These are phyloP conservation scores for Cryphonectria carpinicola DNA, from an alignment of 2,329 filamentous ascomycete genomes.

Conservation along the genomic window DNA sequence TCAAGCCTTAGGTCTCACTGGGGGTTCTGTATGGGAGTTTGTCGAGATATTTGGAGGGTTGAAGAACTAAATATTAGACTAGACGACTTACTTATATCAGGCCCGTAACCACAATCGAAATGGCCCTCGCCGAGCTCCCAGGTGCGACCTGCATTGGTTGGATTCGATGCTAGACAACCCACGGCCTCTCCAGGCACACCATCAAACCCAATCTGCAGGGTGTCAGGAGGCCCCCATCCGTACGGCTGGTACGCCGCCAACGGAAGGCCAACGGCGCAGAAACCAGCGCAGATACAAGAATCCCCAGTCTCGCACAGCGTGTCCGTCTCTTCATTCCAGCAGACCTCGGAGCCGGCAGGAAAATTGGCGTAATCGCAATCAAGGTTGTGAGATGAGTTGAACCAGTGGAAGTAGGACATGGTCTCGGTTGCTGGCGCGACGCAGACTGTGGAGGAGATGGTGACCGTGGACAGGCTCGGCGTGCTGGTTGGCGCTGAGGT, in stretches of 20 bases:
- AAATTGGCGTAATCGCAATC: slow-evolving; percentile 17
- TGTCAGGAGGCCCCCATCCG: slow-evolving; percentile 12
- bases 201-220: slow-evolving; percentile 12
- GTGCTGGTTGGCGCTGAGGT: slow-evolving; percentile 6
- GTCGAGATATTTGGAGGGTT: not conserved
- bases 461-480: not conserved
- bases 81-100: slow-evolving; percentile 5
- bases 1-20: not conserved
- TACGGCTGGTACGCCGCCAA: slow-evolving; percentile 20
- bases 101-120: slow-evolving; percentile 17
- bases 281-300: not conserved
- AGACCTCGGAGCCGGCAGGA: slow-evolving; percentile 6
- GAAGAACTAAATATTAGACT: too few relatives aligned
- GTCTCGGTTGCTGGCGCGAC: slow-evolving; percentile 6
- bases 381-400: slow-evolving; percentile 25
- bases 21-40: not conserved
- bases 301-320: slow-evolving; percentile 6
- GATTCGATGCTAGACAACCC: slow-evolving; percentile 12
- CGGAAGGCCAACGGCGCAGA: slow-evolving; percentile 10
- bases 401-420: slow-evolving; percentile 22
- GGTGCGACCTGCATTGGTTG: slow-evolving; percentile 2
- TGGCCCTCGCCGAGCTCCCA: slow-evolving; percentile 20
- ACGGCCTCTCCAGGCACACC: not conserved
- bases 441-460: slow-evolving; percentile 8
- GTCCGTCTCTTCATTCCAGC: slow-evolving; percentile 15